A percentile compares a stretch with the other conserved stretches of the same genome.
Evolutionary conservation across 2,329 filamentous ascomycete species (phyloP).

Genomic region (Xylaria sp.): DNA sequence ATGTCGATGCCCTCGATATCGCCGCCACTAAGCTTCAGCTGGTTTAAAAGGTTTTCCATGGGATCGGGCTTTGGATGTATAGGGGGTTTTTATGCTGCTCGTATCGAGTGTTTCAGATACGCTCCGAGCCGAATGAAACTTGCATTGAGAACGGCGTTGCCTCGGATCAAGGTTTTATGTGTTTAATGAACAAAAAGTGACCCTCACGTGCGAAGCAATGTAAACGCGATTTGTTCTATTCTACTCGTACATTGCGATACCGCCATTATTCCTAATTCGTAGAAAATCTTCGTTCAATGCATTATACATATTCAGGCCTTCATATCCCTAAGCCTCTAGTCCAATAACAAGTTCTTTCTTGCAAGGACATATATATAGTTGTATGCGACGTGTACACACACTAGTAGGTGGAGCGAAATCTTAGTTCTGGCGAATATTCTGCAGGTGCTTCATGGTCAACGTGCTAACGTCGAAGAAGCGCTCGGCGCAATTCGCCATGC

Average conservation of each 20-base stretch:
- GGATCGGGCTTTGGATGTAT: conserved; percentile 36
- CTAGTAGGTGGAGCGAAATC: neutral
- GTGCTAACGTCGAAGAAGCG: conserved; percentile 91
- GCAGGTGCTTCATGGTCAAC: conserved; percentile 85
- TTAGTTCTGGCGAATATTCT: conserved; percentile 62
- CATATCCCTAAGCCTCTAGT: neutral
- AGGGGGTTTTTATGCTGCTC: conserved; percentile 41
- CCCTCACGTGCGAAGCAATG: conserved; percentile 40
- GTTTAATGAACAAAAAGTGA: conserved; percentile 51
- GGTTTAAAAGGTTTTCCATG: conserved; percentile 73
- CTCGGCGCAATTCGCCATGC: conserved; percentile 92
- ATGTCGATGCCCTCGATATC: conserved; percentile 99
- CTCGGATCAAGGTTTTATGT: conserved; percentile 50
- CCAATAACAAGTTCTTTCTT: neutral
- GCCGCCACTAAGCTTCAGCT: conserved; percentile 98
- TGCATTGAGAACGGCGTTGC: conserved; percentile 53
- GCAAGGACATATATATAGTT: neutral
- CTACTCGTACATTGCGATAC: conserved; percentile 30
- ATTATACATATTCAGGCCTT: neutral
- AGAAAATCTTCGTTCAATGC: neutral
- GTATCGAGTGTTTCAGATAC: conserved; percentile 42
- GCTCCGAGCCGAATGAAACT: conserved; percentile 45
- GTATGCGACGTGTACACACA: neutral
- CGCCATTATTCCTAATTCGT: neutral
- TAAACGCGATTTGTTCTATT: conserved; percentile 25